These are phyloP conservation scores for Spinacia oleracea DNA, from an alignment of 179 eudicot genomes.

Conservation along the genomic window DNA sequence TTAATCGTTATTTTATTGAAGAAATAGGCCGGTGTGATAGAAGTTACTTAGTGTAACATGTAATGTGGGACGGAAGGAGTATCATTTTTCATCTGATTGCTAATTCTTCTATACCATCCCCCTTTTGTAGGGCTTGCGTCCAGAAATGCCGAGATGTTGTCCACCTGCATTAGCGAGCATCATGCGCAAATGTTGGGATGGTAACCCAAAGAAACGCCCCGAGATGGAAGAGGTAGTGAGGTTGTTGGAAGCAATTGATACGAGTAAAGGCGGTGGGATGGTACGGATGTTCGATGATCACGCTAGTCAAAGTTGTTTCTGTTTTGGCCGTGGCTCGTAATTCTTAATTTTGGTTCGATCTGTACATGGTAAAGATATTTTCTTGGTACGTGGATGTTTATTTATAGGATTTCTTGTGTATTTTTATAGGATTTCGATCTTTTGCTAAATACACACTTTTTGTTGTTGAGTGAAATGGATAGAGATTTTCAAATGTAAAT, in stretches of 20 bases:
- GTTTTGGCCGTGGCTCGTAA: slow-evolving; percentile 50
- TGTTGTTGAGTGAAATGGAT: neutral
- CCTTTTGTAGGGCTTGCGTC: slow-evolving; percentile 39
- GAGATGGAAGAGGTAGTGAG: slow-evolving; percentile 51
- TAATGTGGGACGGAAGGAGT: no score
- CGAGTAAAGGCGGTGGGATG: slow-evolving; percentile 54
- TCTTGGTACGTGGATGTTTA: neutral
- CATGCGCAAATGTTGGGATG: slow-evolving; percentile 56
- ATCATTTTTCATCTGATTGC: no score
- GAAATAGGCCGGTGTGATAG: no score
- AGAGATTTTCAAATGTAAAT: no score
- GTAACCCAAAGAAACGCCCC: slow-evolving; percentile 43
- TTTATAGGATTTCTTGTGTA: neutral
- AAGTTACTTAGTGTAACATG: no score
- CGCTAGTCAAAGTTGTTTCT: slow-evolving; percentile 40
- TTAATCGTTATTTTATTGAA: no score
- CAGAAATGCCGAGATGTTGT: slow-evolving; percentile 48
- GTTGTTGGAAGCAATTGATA: slow-evolving; percentile 41
- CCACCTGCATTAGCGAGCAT: slow-evolving; percentile 42
- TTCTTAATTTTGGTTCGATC: neutral
- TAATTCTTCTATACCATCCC: neutral
- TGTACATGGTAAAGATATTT: no score
- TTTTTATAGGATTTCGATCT: no score
- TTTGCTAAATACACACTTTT: neutral
- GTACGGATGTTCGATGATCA: slow-evolving; percentile 48